A percentile compares a stretch with the other conserved stretches of the same genome.
phyloP scores from a whole-genome alignment of 2,329 filamentous ascomycete genomes.

The Fusarium sublunatum region DNA sequence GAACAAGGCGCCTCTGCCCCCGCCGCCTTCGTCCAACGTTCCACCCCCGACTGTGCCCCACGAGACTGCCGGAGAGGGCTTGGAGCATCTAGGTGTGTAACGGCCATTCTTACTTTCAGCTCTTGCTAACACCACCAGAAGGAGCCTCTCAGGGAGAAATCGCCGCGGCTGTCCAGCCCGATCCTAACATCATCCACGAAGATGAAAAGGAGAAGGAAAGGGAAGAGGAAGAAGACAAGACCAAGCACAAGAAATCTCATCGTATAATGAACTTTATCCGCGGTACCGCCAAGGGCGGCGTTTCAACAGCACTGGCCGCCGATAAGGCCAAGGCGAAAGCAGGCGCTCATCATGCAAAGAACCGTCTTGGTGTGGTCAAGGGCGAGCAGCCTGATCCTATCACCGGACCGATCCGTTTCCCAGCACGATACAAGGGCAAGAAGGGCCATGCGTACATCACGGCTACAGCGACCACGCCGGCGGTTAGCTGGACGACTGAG shows the following conservation, averaged over 20 bases:
- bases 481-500: constrained; percentile 72
- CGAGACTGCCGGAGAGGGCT: constrained; percentile 55
- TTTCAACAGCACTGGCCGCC: constrained; percentile 77
- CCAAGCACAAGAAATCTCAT: constrained; percentile 56
- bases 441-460: constrained; percentile 79
- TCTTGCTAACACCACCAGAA: constrained; percentile 44
- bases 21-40: constrained; percentile 55
- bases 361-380: constrained; percentile 76
- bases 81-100: constrained; percentile 52
- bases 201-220: constrained; percentile 58
- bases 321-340: constrained; percentile 77
- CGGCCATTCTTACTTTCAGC: background rate
- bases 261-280: constrained; percentile 74
- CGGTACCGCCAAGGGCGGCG: constrained; percentile 73
- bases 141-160: constrained; percentile 72
- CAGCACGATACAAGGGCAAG: constrained; percentile 74
- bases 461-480: constrained; percentile 73
- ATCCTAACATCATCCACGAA: constrained; percentile 51
- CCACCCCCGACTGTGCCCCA: constrained; percentile 56
- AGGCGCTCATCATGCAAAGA: constrained; percentile 68
- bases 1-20: constrained; percentile 82
- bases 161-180: constrained; percentile 66
- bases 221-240: constrained; percentile 60
- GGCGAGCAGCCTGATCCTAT: constrained; percentile 54
- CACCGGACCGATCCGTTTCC: constrained; percentile 81